Evolutionary conservation across 1,284 basidiomycete genomes (phyloP), one percentile per base, ranked within the genome.

Genomic region (Sporisorium sorghi): DNA sequence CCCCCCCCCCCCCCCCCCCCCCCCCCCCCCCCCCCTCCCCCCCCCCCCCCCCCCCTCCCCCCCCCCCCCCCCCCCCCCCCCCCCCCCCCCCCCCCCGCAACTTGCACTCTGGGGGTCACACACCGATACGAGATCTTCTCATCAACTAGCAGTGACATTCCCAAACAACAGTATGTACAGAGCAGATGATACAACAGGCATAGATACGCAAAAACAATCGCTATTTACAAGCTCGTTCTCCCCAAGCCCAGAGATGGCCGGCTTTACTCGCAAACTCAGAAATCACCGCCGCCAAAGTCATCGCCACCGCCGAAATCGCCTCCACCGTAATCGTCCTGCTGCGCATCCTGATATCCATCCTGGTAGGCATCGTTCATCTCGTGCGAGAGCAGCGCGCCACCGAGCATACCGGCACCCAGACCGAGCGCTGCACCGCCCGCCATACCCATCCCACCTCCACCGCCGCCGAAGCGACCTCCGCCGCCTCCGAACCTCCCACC

Each of bases 281-380:
- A 64, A 32, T 76, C 69, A 35, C 72, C 69, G 4, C 64, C 70
- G 2, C 58, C 53, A 30, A 55, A 62, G 32, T 58, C 60, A 56
- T 68, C 73, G 55, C 71, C 76, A 51, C 76, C 76, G 32, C 69
- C 74, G 19, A 58, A 53, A 23, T 63, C 65, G 46, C 58, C 70
- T 32, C 67, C 71, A 15, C 69, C 73, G 30, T 60, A 64, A 50
- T 80, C 77, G 26, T 67, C 75, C 49, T 68, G 68, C 24, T 40
- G 59, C 19, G 68, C 82, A 52, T 83, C 73, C 47, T 80, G 61
- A 50, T 82, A 82, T 26, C 82, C 82, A 26, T 83, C 76, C 47
- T 76, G 58, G 50, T 83, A 83, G 5, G 79, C 62, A 26, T 83
- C 61, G 42, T 81, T 56, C 65, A 80, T 66, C 58, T 60, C 69